These are phyloP conservation scores for Flammula alnicola DNA, from an alignment of 1,284 basidiomycete genomes.

Conservation along the genomic window DNA sequence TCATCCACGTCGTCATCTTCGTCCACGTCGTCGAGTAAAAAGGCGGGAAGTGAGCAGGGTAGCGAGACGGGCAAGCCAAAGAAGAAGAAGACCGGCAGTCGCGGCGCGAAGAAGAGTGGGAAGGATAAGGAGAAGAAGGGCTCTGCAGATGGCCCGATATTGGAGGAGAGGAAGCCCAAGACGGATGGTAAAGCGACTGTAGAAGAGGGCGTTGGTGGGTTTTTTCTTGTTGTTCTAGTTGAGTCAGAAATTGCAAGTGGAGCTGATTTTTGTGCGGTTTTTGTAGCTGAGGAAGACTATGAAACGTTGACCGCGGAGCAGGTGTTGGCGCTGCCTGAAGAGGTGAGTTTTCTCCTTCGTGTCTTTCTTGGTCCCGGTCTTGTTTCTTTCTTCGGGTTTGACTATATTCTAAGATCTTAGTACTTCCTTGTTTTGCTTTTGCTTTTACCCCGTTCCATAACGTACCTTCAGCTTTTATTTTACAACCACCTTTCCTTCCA, in stretches of 20 bases:
- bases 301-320: slow-evolving; percentile 54
- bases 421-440: too few species aligned
- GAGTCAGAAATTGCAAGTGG: neutral
- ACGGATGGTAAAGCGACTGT: slow-evolving; percentile 32
- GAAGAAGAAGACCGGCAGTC: slow-evolving; percentile 50
- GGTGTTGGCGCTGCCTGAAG: slow-evolving; percentile 58
- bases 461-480: too few species aligned
- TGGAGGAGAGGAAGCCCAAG: slow-evolving; percentile 63
- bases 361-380: too few species aligned
- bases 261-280: neutral
- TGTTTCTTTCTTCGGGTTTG: too few species aligned
- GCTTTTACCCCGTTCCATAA: too few species aligned
- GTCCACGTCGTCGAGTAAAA: slow-evolving; percentile 10
- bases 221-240: slow-evolving; percentile 5
- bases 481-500: too few species aligned
- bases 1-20: slow-evolving; percentile 44
- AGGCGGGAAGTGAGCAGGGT: slow-evolving; percentile 43
- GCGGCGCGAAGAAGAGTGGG: slow-evolving; percentile 63
- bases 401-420: too few species aligned
- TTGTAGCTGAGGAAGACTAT: slow-evolving; percentile 34
- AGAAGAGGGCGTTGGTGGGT: slow-evolving; percentile 28
- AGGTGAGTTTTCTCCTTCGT: slow-evolving; percentile 52
- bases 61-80: slow-evolving; percentile 54
- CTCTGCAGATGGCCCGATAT: slow-evolving; percentile 64
- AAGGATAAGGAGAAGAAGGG: slow-evolving; percentile 35